Percentiles rank a stretch among this genome's conserved stretches.
Evolutionary conservation across 2,329 filamentous ascomycete species (phyloP).

Genomic region (Davidsoniella virescens): DNA sequence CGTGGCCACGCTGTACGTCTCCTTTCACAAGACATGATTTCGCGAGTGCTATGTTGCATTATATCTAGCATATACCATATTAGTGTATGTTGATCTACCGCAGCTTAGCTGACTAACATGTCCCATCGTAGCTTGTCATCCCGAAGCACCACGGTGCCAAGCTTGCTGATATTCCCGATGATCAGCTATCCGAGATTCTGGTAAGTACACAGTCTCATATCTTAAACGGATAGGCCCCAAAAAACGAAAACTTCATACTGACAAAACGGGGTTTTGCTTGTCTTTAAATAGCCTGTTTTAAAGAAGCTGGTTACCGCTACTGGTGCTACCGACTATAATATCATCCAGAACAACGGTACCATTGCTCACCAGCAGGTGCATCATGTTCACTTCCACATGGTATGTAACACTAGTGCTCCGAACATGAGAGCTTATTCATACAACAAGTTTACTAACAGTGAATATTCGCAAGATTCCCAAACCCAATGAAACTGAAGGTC

Average conservation of each 20-base stretch:
- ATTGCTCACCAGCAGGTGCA: slow-evolving; percentile 86
- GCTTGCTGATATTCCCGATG: slow-evolving; percentile 82
- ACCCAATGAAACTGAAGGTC: slow-evolving; percentile 65
- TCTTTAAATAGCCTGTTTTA: slow-evolving; percentile 44
- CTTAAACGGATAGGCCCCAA: background rate
- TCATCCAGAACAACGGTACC: slow-evolving; percentile 88
- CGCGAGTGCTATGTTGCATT: background rate
- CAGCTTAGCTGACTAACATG: no score
- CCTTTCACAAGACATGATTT: background rate
- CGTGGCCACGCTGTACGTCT: slow-evolving; percentile 68
- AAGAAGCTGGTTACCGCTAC: slow-evolving; percentile 73
- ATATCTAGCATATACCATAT: no score
- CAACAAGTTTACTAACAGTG: slow-evolving; percentile 10
- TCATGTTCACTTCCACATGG: slow-evolving; percentile 93
- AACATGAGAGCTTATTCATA: background rate
- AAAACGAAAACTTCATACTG: background rate
- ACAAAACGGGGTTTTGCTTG: background rate
- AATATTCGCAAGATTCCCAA: slow-evolving; percentile 62
- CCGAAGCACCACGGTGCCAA: slow-evolving; percentile 90
- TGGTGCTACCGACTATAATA: slow-evolving; percentile 70
- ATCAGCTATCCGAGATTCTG: slow-evolving; percentile 66
- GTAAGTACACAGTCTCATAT: slow-evolving; percentile 27
- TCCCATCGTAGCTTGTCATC: slow-evolving; percentile 65
- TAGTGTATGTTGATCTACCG: no score
- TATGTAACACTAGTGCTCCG: slow-evolving; percentile 24